phyloP scores from a whole-genome alignment of 108 stramenopile genomes.

The Nannochloropsis salina region DNA sequence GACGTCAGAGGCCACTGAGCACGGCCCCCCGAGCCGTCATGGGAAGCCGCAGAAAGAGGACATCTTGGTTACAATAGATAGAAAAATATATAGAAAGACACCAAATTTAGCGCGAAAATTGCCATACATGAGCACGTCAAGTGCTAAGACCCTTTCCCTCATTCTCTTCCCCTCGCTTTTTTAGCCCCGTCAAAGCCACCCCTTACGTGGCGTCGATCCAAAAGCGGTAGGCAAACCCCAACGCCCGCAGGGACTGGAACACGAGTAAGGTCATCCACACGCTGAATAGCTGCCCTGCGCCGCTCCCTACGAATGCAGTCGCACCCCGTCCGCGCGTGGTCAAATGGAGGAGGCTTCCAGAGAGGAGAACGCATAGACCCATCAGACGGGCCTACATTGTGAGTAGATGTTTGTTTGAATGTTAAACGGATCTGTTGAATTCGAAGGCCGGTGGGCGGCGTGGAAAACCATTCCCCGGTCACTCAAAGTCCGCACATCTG shows the following conservation, averaged over 20 bases:
- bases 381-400: neutral
- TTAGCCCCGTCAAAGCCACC: too few species aligned
- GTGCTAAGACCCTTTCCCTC: too few species aligned
- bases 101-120: too few species aligned
- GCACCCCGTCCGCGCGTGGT: neutral
- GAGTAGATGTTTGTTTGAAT: neutral
- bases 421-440: neutral
- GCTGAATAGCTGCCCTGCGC: neutral
- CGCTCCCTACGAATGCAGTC: neutral
- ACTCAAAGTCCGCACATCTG: too few species aligned
- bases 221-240: neutral
- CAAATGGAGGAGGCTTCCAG: neutral
- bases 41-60: too few species aligned
- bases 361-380: neutral
- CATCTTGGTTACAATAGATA: too few species aligned
- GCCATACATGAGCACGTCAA: too few species aligned
- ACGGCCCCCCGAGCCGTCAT: too few species aligned
- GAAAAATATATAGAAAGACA: too few species aligned
- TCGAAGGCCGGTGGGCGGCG: neutral
- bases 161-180: neutral
- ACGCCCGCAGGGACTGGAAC: neutral
- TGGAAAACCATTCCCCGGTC: too few species aligned
- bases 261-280: neutral
- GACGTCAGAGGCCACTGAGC: too few species aligned
- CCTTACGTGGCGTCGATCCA: neutral